Base-by-base conservation (phyloP, 805 yeast species). In the Suhomyces tanzawaensis region DNA sequence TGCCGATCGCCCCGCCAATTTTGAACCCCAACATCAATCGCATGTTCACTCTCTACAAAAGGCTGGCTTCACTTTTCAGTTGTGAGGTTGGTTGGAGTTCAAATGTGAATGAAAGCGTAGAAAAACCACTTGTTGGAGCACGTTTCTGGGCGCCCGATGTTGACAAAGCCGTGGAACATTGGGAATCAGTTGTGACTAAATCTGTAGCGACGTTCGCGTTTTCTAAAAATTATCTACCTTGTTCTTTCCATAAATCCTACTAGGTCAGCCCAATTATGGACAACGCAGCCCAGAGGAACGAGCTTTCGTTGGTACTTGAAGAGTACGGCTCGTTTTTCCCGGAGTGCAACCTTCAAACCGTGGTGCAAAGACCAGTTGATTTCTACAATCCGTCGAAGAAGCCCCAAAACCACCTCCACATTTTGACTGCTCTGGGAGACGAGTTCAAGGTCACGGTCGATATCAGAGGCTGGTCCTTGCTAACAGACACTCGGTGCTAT, bases 81-180 rank as follows among this genome's bases (percentile, higher is more conserved):
- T 36, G 34, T 30, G 39, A 40, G 34, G 35, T 33, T 52, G 45
- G 45, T 44, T 37, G 55, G 50, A 61, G 62, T 45, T 55, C 47
- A 51, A 52, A 22, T 47, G 63, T 59, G 69, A 46, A 53, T 44
- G 40, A 13, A 59, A 50, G 69, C 69, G 69, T 63, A 64, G 57
- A 64, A 27, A 25, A 53, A 64, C 67, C 69, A 48, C 48, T 51
- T 36, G 43, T 45, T 45, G 68, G 68, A 60, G 71, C 64, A 62
- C 69, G 71, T 64, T 64, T 49, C 71, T 64, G 71, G 71, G 71
- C 71, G 69, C 71, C 71, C 53, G 71, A 49, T 61, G 57, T 63
- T 64, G 71, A 64, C 65, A 52, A 34, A 37, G 39, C 36, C 44
- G 50, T 64, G 71, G 65, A 57, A 63, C 55, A 57, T 53, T 64